Evolutionary conservation across 345 rosid species (phyloP).

Genomic region (Euphorbia tirucalli): DNA sequence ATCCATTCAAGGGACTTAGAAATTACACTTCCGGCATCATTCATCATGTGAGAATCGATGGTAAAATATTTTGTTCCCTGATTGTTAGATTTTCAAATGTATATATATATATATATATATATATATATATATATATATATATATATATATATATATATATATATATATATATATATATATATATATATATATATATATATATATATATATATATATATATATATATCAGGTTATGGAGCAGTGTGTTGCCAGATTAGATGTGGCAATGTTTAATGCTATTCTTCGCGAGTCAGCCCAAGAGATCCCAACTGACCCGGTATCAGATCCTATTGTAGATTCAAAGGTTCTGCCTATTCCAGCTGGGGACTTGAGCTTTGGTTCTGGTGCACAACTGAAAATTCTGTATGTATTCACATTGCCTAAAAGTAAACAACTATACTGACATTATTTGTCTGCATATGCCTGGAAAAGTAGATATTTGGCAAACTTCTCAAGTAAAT

Average conservation of each 20-base stretch:
- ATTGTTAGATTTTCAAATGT: no score
- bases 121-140: no score
- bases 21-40: no score
- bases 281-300: slow-evolving; percentile 88
- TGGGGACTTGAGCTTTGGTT: slow-evolving; percentile 92
- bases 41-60: no score
- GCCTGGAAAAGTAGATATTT: neutral
- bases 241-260: slow-evolving; percentile 77
- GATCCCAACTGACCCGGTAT: slow-evolving; percentile 90
- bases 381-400: slow-evolving; percentile 94
- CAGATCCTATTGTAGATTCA: slow-evolving; percentile 87
- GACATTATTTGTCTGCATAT: neutral
- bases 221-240: slow-evolving; percentile 81
- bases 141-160: no score
- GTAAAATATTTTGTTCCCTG: no score
- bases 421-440: neutral
- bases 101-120: no score
- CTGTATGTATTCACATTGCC: slow-evolving; percentile 41
- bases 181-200: no score
- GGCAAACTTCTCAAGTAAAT: neutral
- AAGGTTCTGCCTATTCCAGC: slow-evolving; percentile 90
- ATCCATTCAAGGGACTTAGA: no score
- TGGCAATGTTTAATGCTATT: slow-evolving; percentile 96
- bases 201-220: no score
- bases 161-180: no score